Evolutionary conservation across 2,329 filamentous ascomycete genomes (phyloP).

Genomic region (Trichophyton equinum): DNA sequence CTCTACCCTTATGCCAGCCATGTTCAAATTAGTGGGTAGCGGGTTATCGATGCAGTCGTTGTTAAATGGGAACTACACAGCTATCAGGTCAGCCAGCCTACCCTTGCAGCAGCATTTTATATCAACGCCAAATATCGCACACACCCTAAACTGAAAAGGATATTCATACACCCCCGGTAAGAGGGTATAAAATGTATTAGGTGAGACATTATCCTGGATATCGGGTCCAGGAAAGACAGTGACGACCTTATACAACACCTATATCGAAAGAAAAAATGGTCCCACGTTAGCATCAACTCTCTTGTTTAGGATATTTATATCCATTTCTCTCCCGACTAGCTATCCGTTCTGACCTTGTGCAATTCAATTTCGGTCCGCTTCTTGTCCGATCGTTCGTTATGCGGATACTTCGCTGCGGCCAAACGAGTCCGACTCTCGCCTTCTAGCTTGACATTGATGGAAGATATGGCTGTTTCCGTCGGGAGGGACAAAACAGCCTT

Average conservation of each 20-base stretch:
- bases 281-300: neutral
- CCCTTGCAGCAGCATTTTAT: neutral
- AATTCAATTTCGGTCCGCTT: conserved; percentile 37
- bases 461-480: conserved; percentile 32
- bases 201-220: conserved; percentile 26
- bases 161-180: conserved; percentile 36
- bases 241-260: conserved; percentile 38
- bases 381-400: conserved; percentile 34
- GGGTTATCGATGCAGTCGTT: conserved; percentile 37
- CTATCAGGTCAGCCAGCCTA: neutral
- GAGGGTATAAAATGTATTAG: conserved; percentile 32
- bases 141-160: conserved; percentile 39
- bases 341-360: conserved; percentile 31
- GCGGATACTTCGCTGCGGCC: conserved; percentile 27
- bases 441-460: conserved; percentile 38
- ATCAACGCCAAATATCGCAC: neutral
- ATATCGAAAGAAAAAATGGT: neutral
- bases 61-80: conserved; percentile 36
- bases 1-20: conserved; percentile 34
- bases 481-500: conserved; percentile 33
- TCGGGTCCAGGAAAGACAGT: conserved; percentile 36
- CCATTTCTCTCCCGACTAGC: neutral
- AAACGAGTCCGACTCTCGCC: conserved; percentile 38
- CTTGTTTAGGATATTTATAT: neutral
- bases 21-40: conserved; percentile 35